Evolutionary conservation across 768 basidiomycete species (phyloP).

Genomic region (Nidularia sp.): DNA sequence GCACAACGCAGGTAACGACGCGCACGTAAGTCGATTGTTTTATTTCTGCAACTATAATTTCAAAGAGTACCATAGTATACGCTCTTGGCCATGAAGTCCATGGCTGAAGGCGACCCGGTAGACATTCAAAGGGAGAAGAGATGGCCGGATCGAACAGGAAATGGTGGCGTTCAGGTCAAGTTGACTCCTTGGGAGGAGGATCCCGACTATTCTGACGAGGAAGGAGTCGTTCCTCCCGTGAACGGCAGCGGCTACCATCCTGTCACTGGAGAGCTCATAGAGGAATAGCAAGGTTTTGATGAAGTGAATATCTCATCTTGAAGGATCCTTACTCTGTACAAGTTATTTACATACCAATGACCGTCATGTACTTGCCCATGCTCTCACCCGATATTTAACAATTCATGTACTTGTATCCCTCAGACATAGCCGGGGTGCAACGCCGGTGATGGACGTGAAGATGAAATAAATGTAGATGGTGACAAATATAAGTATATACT

Average conservation of each 20-base stretch:
- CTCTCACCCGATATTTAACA: too few species aligned
- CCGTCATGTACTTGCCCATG: too few species aligned
- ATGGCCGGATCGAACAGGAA: slow-evolving; percentile 63
- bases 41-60: slow-evolving; percentile 2
- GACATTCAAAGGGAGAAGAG: slow-evolving; percentile 75
- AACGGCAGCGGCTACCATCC: slow-evolving; percentile 7
- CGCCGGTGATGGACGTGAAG: too few species aligned
- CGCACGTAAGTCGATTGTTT: slow-evolving; percentile 50
- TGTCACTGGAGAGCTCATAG: slow-evolving; percentile 1
- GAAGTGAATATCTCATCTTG: too few species aligned
- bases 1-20: slow-evolving; percentile 89
- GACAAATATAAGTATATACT: too few species aligned
- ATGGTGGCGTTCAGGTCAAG: slow-evolving; percentile 44
- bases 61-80: slow-evolving; percentile 50
- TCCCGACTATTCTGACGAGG: slow-evolving; percentile 40
- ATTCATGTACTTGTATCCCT: too few species aligned
- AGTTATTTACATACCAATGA: too few species aligned
- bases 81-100: slow-evolving; percentile 55
- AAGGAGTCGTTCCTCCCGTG: slow-evolving; percentile 27
- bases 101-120: slow-evolving; percentile 71
- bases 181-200: slow-evolving; percentile 62
- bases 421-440: too few species aligned
- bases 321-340: too few species aligned
- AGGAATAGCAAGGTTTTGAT: too few species aligned
- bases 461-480: too few species aligned